Evolutionary conservation across 805 yeast genomes (phyloP).

Genomic region (Saccharomycopsis babjevae): DNA sequence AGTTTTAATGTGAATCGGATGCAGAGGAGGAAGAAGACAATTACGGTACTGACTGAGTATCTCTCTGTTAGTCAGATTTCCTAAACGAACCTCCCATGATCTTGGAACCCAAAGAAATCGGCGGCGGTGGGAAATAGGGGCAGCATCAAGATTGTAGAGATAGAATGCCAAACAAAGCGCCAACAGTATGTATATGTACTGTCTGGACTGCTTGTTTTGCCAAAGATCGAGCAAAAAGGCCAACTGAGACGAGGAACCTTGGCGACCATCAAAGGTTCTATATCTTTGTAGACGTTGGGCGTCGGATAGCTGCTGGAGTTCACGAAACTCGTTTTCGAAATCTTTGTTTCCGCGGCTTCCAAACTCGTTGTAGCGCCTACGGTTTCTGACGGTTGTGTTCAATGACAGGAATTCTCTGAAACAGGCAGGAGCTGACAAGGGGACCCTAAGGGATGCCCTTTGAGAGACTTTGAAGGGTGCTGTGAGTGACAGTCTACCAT

Average conservation of each 20-base stretch:
- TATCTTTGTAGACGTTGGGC: background rate
- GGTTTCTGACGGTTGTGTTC: background rate
- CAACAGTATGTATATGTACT: background rate
- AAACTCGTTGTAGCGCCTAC: background rate
- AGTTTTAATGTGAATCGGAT: constrained; percentile 52
- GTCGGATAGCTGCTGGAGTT: background rate
- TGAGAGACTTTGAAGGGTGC: background rate
- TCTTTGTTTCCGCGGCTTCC: background rate
- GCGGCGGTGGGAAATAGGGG: constrained; percentile 67
- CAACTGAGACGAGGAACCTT: background rate
- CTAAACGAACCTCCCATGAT: constrained; percentile 52
- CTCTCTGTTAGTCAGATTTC: constrained; percentile 53
- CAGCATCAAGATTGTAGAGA: constrained; percentile 45
- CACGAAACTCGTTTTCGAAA: background rate
- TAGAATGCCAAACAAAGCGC: constrained; percentile 2
- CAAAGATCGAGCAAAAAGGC: background rate
- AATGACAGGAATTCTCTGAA: background rate
- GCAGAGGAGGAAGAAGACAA: constrained; percentile 47
- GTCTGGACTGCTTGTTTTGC: background rate
- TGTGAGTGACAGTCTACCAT: background rate
- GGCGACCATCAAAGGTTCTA: background rate
- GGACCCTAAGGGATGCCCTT: background rate
- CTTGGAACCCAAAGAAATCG: constrained; percentile 66
- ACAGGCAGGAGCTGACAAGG: too few species aligned
- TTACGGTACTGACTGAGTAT: constrained; percentile 44